Conservation (phyloP, 164 flowering plant genomes). For the Buxus sempervirens region DNA sequence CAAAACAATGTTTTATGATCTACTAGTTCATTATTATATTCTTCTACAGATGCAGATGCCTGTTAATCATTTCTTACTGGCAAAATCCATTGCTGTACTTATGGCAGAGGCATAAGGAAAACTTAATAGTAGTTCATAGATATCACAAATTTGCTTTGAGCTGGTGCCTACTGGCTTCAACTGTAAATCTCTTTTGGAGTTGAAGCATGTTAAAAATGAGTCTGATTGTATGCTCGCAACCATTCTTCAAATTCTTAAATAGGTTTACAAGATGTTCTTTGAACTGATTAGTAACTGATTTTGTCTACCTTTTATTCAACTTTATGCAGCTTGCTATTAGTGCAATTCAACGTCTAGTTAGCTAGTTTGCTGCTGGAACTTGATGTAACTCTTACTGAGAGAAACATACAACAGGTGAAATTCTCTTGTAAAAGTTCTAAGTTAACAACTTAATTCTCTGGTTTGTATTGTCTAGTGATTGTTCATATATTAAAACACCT, state of each 20-base stretch:
- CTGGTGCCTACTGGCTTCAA: constrained; percentile 50
- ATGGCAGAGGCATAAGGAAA: constrained; percentile 72
- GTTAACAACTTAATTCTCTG: too few relatives aligned
- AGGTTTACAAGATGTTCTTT: too few relatives aligned
- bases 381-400: constrained; percentile 26
- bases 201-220: constrained; percentile 71
- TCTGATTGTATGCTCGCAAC: constrained; percentile 70
- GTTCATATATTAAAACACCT: too few relatives aligned
- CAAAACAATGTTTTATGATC: too few relatives aligned
- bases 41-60: too few relatives aligned
- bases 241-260: constrained; percentile 64
- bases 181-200: constrained; percentile 54
- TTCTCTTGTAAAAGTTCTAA: too few relatives aligned
- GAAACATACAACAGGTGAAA: constrained; percentile 69
- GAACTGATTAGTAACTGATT: constrained; percentile 19
- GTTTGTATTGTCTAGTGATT: too few relatives aligned
- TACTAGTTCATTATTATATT: too few relatives aligned
- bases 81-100: too few relatives aligned
- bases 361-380: constrained; percentile 36
- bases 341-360: constrained; percentile 5
- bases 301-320: background rate
- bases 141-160: constrained; percentile 83
- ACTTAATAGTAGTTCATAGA: constrained; percentile 80
- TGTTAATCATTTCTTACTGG: too few relatives aligned
- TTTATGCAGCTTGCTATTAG: too few relatives aligned